Base-by-base conservation (phyloP, 1,284 basidiomycete genomes). In the Moesziomyces antarcticus region DNA sequence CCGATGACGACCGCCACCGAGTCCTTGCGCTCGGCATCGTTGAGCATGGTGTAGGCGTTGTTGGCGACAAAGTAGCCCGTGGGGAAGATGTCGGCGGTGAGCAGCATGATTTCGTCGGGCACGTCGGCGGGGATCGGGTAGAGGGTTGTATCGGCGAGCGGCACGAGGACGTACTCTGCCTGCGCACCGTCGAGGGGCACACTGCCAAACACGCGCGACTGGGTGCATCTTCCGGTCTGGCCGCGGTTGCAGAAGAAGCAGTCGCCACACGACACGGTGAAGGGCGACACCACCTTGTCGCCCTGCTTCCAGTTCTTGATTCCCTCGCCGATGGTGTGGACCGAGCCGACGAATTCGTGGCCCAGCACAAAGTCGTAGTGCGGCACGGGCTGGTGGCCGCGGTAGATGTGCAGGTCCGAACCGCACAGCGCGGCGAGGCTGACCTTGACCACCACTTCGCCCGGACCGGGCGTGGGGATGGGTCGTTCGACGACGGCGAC, bases 231-330 rank as follows among this genome's bases (percentile, higher is more conserved):
- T 40, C 89, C 90, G 2, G 92, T 93, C 82, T 90, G 91, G 25
- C 91, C 91, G 27, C 90, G 82, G 3, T 89, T 87, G 82, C 93
- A 95, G 76, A 89, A 90, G 63, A 77, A 82, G 82, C 85, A 85
- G 48, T 59, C 53, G n/a, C 67, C 66, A 57, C 94, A 96, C 43
- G 89, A 92, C 20, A 89, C 87, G 0, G 92, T 93, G 84, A 95
- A 96, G 0, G 94, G 92, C 1, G 91, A 90, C 16, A 95, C 89
- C n/a, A 95, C 92, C 70, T 90, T 89, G 83, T 94, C 91, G 5
- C 93, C 93, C 3, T 91, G 82, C 65, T 89, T 89, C 73, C 94
- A 88, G 11, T 87, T 89, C 3, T 70, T 78, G 78, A 91, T 93
- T 71, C 85, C 90, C 3, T 86, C 84, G 14, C 93, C 93, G 3